Evolutionary conservation across 2,329 filamentous ascomycete genomes (phyloP), one percentile per base, ranked within the genome.

Genomic region (Penicillium sp.): DNA sequence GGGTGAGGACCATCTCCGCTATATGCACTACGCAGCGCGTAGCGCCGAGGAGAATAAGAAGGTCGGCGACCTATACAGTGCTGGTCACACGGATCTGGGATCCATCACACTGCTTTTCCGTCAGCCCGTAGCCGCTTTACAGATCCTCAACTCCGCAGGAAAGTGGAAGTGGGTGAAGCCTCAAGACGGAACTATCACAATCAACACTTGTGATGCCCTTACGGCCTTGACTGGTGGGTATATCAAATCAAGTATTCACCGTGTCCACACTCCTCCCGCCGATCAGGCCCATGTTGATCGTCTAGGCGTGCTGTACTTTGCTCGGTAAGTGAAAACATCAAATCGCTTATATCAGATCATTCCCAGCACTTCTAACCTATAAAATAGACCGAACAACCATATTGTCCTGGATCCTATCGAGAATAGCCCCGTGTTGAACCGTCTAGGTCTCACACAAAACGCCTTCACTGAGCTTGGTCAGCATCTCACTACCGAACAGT

Each of bases 1-100:
- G 26, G 79, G 81, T 18, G 83, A 86, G 57, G 82, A 83, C 23
- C 83, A 86, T 54, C 75, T 86, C n/a, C 78, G 85, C 2, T 86
- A 85, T 67, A 86, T 86, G 82, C 76, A 81, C 47, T 85, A 85
- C 57, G 75, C 76, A 8, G 77, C 78, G 0, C 80, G 82, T 33
- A 77, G 73, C 0, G 66, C 74, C 0, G 76, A 81, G n/a, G 77
- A 82, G 23, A 79, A 79, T 54, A 75, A 73, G 27, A 73, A 72
- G 37, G 73, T 75, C 1, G 77, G 76, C 0, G 69, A 72, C 20
- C 70, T 82, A 0, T 80, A 80, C 59, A 73, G 74, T 0, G 71
- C 72, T 0, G 82, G 82, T 0, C 82, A 85, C 61, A 85, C 82
- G 0, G 83, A 86, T 56, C 69, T 85, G 0, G 82, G 82, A 0